Percentiles rank a stretch among this genome's conserved stretches.
These are phyloP conservation scores for Biscogniauxia marginata DNA, from an alignment of 2,329 filamentous ascomycete genomes.

Conservation along the genomic window DNA sequence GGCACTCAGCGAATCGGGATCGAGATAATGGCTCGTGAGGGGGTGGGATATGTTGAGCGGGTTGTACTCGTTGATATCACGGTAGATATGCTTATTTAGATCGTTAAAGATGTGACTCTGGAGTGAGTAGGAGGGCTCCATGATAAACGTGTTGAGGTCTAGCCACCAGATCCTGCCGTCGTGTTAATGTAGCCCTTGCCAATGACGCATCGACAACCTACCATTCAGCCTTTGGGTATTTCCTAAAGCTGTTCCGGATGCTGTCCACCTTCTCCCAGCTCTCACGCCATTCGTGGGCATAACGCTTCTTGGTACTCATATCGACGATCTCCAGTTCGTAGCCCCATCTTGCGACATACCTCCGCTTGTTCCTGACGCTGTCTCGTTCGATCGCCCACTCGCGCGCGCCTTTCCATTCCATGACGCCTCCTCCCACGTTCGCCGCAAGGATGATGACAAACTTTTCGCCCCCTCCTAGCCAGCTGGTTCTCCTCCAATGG, in stretches of 20 bases:
- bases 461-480: slow-evolving; percentile 82
- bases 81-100: slow-evolving; percentile 73
- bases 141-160: slow-evolving; percentile 95
- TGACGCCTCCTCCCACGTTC: slow-evolving; percentile 93
- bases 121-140: slow-evolving; percentile 90
- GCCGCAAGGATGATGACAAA: slow-evolving; percentile 91
- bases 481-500: slow-evolving; percentile 68
- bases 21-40: slow-evolving; percentile 70
- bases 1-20: slow-evolving; percentile 67
- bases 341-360: slow-evolving; percentile 83
- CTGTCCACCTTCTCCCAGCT: slow-evolving; percentile 99
- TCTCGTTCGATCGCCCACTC: slow-evolving; percentile 99
- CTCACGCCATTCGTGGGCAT: slow-evolving; percentile 98
- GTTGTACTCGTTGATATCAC: slow-evolving; percentile 96
- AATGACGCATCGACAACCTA: slow-evolving; percentile 44
- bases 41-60: slow-evolving; percentile 92
- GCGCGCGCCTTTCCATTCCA: slow-evolving; percentile 97
- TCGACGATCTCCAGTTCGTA: slow-evolving; percentile 96
- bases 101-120: slow-evolving; percentile 88
- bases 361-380: slow-evolving; percentile 91
- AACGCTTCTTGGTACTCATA: slow-evolving; percentile 98
- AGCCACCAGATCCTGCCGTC: slow-evolving; percentile 95
- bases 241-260: slow-evolving; percentile 81
- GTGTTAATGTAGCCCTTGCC: slow-evolving; percentile 4
- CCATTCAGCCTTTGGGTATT: slow-evolving; percentile 97